Evolutionary conservation across 345 rosid genomes (phyloP).

Genomic region (Euphorbia pulcherrima): DNA sequence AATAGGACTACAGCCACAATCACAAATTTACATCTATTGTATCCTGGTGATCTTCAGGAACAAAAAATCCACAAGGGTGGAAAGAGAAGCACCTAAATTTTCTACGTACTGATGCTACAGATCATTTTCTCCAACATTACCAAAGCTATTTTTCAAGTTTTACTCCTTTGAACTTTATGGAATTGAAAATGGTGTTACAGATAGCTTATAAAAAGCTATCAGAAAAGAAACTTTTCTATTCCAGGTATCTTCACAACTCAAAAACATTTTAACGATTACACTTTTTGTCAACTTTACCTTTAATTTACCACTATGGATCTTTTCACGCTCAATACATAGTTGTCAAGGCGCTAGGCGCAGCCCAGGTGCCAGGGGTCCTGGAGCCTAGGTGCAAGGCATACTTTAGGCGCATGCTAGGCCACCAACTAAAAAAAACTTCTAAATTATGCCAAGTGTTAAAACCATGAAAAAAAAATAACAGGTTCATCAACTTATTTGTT

Average conservation of each 20-base stretch:
- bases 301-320: not conserved
- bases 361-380: no score
- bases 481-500: no score
- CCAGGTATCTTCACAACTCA: slow-evolving; percentile 5
- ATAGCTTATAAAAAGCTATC: slow-evolving; percentile 1
- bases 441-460: no score
- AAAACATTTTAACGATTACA: not conserved
- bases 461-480: no score
- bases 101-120: not conserved
- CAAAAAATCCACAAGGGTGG: not conserved
- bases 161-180: not conserved
- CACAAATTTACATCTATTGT: no score
- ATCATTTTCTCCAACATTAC: slow-evolving; percentile 4
- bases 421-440: no score
- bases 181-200: slow-evolving; percentile 5
- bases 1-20: slow-evolving; percentile 5
- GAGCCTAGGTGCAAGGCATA: no score
- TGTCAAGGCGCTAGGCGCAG: no score
- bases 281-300: not conserved
- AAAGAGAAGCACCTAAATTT: slow-evolving; percentile 10
- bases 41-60: not conserved
- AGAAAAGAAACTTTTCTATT: not conserved
- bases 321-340: no score
- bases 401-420: no score
- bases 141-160: no score